These are phyloP conservation scores for Fagus crenata DNA, from an alignment of 306 rosid species.

Conservation along the genomic window DNA sequence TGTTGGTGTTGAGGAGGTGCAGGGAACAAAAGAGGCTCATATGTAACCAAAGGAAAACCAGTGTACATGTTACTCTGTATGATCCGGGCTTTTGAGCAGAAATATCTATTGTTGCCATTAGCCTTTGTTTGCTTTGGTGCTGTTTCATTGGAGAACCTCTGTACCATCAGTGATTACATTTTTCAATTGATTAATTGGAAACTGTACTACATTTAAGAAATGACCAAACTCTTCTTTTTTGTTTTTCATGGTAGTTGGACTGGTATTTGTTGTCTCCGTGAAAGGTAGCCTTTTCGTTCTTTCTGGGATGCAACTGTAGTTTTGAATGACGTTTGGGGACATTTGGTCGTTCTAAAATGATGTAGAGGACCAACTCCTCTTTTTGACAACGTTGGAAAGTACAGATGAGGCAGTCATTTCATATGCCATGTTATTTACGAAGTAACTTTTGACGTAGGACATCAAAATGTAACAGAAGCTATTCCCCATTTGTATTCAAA, in stretches of 20 bases:
- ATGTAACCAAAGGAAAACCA: neutral
- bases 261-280: too few relatives aligned
- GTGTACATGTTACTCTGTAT: slow-evolving; percentile 1
- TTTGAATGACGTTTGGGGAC: too few relatives aligned
- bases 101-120: neutral
- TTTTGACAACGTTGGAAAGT: too few relatives aligned
- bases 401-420: too few relatives aligned
- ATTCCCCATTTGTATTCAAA: too few relatives aligned
- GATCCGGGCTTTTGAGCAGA: neutral
- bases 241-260: neutral
- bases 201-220: neutral
- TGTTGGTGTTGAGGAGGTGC: neutral
- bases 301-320: too few relatives aligned
- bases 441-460: too few relatives aligned
- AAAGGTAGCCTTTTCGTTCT: too few relatives aligned
- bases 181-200: neutral
- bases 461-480: too few relatives aligned
- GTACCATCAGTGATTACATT: neutral
- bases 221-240: neutral
- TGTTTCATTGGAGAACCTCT: slow-evolving; percentile 5
- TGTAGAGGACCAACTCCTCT: too few relatives aligned
- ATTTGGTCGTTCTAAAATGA: too few relatives aligned
- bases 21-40: slow-evolving; percentile 8
- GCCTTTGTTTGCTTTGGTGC: neutral
- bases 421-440: too few relatives aligned